Evolutionary conservation across 169 alveolate genomes (phyloP).

Genomic region (Cryptosporidium viatorum): DNA sequence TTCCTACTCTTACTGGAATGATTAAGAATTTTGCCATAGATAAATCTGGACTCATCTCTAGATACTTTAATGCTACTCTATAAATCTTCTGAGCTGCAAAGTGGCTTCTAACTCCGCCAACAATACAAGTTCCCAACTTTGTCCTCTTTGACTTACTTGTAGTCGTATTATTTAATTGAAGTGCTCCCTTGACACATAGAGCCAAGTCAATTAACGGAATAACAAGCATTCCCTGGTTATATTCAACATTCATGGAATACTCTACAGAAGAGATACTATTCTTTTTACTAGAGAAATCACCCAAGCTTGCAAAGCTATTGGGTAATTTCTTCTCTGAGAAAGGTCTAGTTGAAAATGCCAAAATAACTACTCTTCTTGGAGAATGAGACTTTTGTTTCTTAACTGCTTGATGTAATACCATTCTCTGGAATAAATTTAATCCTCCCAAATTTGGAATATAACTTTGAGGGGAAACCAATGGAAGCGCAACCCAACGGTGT

Average conservation of each 20-base stretch:
- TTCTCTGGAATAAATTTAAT: constrained; percentile 49
- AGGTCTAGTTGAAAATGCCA: constrained; percentile 29
- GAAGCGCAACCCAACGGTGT: constrained; percentile 74
- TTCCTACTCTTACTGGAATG: constrained; percentile 59
- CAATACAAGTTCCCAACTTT: constrained; percentile 51
- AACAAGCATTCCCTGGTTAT: constrained; percentile 21
- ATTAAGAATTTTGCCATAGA: constrained; percentile 54
- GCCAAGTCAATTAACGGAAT: constrained; percentile 54
- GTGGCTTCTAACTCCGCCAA: constrained; percentile 68
- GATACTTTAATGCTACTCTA: constrained; percentile 33
- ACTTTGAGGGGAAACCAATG: constrained; percentile 61
- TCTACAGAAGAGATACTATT: constrained; percentile 21
- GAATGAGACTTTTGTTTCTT: constrained; percentile 26
- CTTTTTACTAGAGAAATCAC: constrained; percentile 16
- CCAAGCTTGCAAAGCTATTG: constrained; percentile 25
- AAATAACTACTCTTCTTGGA: constrained; percentile 59
- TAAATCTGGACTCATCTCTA: constrained; percentile 51
- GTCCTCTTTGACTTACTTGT: constrained; percentile 38
- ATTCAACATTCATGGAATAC: constrained; percentile 50
- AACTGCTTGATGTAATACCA: constrained; percentile 29
- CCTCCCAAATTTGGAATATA: constrained; percentile 69
- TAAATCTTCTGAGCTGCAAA: constrained; percentile 63
- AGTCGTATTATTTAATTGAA: background rate
- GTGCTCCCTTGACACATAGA: constrained; percentile 60
- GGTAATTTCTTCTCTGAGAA: constrained; percentile 34